Base-by-base conservation (phyloP, 2,329 filamentous ascomycete species). In the Akanthomyces uredinophilus region DNA sequence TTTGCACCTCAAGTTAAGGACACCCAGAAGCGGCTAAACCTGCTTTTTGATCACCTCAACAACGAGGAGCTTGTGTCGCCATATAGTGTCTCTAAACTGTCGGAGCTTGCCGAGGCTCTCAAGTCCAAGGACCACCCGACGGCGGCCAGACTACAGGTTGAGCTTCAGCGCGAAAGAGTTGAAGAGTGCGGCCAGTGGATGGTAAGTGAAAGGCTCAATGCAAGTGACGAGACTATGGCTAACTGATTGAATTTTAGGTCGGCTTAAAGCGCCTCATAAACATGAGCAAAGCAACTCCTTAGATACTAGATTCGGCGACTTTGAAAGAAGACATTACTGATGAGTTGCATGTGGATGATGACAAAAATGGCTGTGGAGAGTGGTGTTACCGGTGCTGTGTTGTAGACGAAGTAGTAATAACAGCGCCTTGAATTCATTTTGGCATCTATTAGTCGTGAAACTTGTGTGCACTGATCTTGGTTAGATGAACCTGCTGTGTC, bases 31-130 rank as follows among this genome's bases (percentile, higher is more conserved):
- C 87, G 95, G 32, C 83, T 99, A 63, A 91, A 90, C 69, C 87
- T 97, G 55, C 80, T 99, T n/a, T 98, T 97, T 73, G 94, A 99
- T 72, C 92, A 97, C 74, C 81, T 99, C 52, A 99, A 98, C 82
- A 98, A 98, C 67, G 90, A 93, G 71, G 93, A 98, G 70, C 80
- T 97, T 46, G 81, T 98, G 60, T 90, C 89, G 77, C 85, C 90
- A 1, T 88, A 90, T 70, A 97, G 90, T 0, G 84, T 93, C 55
- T 81, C 85, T 64, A 81, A 87, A 71, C 79, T 93, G 68, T 80
- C 81, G 10, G 78, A 86, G 68, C 77, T 92, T 35, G 83, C 90
- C 10, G 78, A 84, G 65, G 85, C 89, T 29, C 75, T 96, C 60
- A 84, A 90, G 68, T 74, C 79, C 61, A 87, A 86, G 78, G 81